These are phyloP conservation scores for Verticillium tricorpus DNA, from an alignment of 2,329 filamentous ascomycete species.

Conservation along the genomic window DNA sequence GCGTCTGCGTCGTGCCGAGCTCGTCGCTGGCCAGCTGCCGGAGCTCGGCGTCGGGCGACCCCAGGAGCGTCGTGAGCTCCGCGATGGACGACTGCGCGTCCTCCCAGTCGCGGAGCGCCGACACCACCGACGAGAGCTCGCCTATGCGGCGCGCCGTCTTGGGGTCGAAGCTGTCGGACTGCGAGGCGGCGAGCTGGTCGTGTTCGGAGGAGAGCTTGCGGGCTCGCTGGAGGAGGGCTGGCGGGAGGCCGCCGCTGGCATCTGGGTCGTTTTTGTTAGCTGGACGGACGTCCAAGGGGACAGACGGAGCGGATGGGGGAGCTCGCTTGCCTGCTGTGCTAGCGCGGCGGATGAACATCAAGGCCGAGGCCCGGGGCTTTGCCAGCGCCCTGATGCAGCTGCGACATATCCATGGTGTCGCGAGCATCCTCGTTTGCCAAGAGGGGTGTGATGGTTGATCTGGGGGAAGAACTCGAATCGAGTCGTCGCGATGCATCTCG, in stretches of 20 bases:
- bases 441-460: not conserved
- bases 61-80: constrained; percentile 49
- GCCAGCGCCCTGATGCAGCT: constrained; percentile 37
- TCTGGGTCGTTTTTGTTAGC: constrained; percentile 13
- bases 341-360: constrained; percentile 32
- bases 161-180: constrained; percentile 51
- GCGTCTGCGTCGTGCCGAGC: constrained; percentile 58
- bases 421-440: constrained; percentile 23
- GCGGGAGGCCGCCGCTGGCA: constrained; percentile 35
- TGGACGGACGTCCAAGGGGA: constrained; percentile 1
- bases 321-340: constrained; percentile 37
- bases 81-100: constrained; percentile 44
- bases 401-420: constrained; percentile 48
- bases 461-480: not conserved
- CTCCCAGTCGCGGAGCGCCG: constrained; percentile 56
- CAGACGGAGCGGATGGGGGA: not conserved
- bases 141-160: constrained; percentile 55
- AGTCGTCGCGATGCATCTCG: not conserved
- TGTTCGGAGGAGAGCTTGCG: constrained; percentile 54
- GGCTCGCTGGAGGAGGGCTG: constrained; percentile 56
- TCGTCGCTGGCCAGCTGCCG: constrained; percentile 78
- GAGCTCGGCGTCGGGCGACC: constrained; percentile 62
- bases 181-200: constrained; percentile 43
- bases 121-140: constrained; percentile 54
- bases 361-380: not conserved